Evolutionary conservation across 352 stramenopile species (phyloP).

Genomic region (Saprolegnia parasitica): DNA sequence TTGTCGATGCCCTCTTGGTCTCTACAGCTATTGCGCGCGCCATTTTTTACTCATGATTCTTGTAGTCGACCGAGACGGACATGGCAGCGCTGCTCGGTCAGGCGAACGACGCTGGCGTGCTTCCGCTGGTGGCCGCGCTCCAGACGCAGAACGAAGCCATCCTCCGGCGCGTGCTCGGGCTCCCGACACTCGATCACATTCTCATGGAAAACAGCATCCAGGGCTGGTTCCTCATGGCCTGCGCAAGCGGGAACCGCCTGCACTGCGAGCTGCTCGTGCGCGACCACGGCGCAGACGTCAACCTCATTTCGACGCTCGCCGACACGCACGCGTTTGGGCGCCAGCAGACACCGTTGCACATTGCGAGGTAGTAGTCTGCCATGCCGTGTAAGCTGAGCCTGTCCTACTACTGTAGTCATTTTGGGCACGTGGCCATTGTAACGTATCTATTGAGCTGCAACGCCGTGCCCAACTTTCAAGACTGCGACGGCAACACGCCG

Average conservation of each 20-base stretch:
- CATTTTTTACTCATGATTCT: neutral
- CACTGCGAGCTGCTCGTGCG: constrained; percentile 75
- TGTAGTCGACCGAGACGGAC: constrained; percentile 20
- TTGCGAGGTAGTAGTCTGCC: constrained; percentile 35
- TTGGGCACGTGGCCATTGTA: constrained; percentile 56
- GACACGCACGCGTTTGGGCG: constrained; percentile 72
- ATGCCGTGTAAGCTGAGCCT: neutral
- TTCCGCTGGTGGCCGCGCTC: constrained; percentile 65
- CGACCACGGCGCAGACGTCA: constrained; percentile 53
- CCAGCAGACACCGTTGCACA: constrained; percentile 66
- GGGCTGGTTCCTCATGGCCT: constrained; percentile 68
- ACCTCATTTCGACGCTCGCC: constrained; percentile 69
- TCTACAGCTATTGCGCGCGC: neutral
- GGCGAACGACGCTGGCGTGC: constrained; percentile 44
- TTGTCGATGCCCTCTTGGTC: constrained; percentile 69
- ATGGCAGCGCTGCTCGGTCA: constrained; percentile 51
- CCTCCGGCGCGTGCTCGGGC: constrained; percentile 62
- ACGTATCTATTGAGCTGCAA: constrained; percentile 59
- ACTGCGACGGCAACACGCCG: constrained; percentile 76
- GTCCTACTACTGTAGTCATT: constrained; percentile 37
- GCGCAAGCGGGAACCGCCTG: constrained; percentile 54
- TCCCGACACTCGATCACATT: constrained; percentile 62
- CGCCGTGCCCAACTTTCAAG: constrained; percentile 66
- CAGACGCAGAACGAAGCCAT: constrained; percentile 71
- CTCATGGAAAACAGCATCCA: constrained; percentile 69